Evolutionary conservation across 1,139 yeast genomes (phyloP), one percentile per base, ranked within the genome.

Genomic region (Arxiozyma bovina): DNA sequence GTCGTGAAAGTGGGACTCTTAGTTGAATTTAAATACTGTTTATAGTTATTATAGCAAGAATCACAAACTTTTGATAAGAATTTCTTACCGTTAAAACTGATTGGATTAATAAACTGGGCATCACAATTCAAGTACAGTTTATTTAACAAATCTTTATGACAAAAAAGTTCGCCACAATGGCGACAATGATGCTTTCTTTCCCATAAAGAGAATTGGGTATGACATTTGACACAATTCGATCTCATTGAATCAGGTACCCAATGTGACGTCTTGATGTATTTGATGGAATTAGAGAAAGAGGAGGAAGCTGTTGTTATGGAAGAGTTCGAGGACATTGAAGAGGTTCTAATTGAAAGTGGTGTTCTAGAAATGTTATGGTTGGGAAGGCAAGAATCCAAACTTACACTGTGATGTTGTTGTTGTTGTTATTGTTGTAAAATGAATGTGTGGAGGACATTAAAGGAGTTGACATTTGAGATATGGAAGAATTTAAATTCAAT

Each of bases 181-280:
- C 98, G 79, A 68, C 98, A 91, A 71, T 91, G 98, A 67, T 91
- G 98, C 56, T 94, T 81, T 59, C 98, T 79, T 63, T 90, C 96
- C 69, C 88, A 80, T 64, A 86, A 82, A 51, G 87, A 81, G 69
- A 87, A 80, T 55, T 78, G 68, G 69, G 78, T 78, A 55, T 76
- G 73, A 71, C 97, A 90, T n/a, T 78, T 77, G n/a, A 79, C 77
- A 68, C 97, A 90, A 51, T 79, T 75, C 49, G 74, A 71, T 34
- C 87, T 81, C 18, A 78, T 68, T 50, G 78, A 78, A 68, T 90
- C 96, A 45, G 87, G 82, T 50, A 82, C 74, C 97, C 97, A 90
- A 68, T 90, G 96, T 45, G 73, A 74, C 53, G 81, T 73, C 0
- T 86, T 79, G 7, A 45, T 51, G 6, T 23, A 44, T 25, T 41